Conservation (phyloP, 2,329 filamentous ascomycete species). For the Trichoderma sp. region DNA sequence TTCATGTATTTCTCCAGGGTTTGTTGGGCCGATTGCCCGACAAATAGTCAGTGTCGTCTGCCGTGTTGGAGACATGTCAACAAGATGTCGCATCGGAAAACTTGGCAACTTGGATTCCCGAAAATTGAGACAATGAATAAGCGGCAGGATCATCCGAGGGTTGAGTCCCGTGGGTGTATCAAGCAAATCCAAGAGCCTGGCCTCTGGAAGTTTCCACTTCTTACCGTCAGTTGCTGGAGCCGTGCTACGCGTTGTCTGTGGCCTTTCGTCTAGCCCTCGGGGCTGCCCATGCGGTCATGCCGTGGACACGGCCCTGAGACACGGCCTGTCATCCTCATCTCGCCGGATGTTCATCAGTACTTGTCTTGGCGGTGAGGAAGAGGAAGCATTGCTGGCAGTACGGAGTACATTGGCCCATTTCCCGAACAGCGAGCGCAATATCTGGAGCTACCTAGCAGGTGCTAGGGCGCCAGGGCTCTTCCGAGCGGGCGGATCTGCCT, state of each 20-base stretch:
- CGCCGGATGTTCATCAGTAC: neutral
- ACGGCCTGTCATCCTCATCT: neutral
- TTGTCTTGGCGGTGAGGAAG: neutral
- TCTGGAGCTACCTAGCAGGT: neutral
- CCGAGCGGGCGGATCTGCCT: conserved; percentile 3
- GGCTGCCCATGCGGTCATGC: neutral
- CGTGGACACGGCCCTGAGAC: neutral
- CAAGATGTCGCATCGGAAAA: neutral
- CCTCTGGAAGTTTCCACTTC: neutral
- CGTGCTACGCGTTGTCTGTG: neutral
- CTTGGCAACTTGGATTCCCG: neutral
- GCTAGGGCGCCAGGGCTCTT: conserved; percentile 1
- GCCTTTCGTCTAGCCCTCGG: neutral
- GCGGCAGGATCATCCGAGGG: neutral
- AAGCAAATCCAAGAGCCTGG: neutral
- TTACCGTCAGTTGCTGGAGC: neutral
- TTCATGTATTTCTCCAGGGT: neutral
- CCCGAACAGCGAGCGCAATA: neutral
- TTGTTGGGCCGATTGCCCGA: neutral
- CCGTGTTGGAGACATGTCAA: neutral
- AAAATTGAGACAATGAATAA: neutral
- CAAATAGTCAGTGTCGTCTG: neutral
- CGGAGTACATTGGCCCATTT: neutral
- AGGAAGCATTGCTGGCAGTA: neutral
- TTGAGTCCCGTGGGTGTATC: neutral